A percentile compares a stretch with the other conserved stretches of the same genome.
These are phyloP conservation scores for Venturia carpophila DNA, from an alignment of 2,329 filamentous ascomycete genomes.

Conservation along the genomic window DNA sequence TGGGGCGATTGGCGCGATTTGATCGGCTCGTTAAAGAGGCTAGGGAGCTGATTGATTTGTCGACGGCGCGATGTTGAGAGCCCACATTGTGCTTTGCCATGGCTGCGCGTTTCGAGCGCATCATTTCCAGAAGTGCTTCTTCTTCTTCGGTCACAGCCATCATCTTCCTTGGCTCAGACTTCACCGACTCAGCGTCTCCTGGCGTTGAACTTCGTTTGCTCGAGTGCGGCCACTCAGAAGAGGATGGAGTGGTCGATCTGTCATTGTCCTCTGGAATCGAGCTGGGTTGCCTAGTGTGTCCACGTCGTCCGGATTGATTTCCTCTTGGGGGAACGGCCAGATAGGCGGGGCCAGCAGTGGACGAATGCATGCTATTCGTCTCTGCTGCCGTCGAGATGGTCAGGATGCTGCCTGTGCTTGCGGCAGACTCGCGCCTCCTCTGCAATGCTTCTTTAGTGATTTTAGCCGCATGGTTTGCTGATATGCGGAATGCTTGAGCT, in stretches of 20 bases:
- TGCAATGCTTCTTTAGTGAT: background rate
- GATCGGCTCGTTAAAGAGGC: background rate
- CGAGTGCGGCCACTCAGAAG: constrained; percentile 24
- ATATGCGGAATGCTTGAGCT: constrained; percentile 31
- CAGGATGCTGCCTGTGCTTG: constrained; percentile 22
- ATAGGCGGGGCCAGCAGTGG: background rate
- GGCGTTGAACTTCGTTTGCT: constrained; percentile 23
- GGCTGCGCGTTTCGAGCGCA: constrained; percentile 41
- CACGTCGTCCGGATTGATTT: constrained; percentile 23
- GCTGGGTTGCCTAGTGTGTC: constrained; percentile 32
- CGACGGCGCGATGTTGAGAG: background rate
- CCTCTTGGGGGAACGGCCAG: constrained; percentile 6
- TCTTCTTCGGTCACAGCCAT: constrained; percentile 45
- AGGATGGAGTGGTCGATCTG: constrained; percentile 13
- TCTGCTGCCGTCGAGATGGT: constrained; percentile 21
- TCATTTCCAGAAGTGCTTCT: constrained; percentile 41
- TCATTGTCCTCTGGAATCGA: constrained; percentile 30
- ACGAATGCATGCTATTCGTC: constrained; percentile 15
- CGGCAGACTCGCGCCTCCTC: background rate
- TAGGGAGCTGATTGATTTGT: background rate
- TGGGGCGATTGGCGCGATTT: background rate
- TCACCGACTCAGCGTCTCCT: constrained; percentile 24
- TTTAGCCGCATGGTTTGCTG: constrained; percentile 18
- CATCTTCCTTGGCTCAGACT: constrained; percentile 30
- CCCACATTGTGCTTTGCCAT: constrained; percentile 36